A percentile compares a stretch with the other conserved stretches of the same genome.
phyloP scores from a whole-genome alignment of 345 rosid genomes.

The Trapa bicornis region DNA sequence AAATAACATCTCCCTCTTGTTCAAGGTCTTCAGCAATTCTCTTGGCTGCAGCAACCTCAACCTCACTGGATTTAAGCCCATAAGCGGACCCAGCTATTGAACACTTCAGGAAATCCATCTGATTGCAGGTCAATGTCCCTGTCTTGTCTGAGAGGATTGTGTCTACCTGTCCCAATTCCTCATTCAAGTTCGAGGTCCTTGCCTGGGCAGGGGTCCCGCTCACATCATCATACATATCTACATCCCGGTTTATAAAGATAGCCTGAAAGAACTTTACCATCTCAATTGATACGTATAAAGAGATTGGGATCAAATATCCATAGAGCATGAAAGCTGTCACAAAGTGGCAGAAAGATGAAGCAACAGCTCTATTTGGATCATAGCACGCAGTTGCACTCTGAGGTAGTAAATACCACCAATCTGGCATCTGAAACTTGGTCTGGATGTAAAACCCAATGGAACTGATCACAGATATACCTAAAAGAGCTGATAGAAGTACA shows the following conservation, averaged over 20 bases:
- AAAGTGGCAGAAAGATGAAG: conserved; percentile 68
- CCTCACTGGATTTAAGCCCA: conserved; percentile 72
- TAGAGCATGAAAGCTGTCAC: conserved; percentile 91
- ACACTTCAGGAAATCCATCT: conserved; percentile 97
- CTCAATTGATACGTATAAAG: conserved; percentile 92
- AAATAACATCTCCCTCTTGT: conserved; percentile 23
- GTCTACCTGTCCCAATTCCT: conserved; percentile 96
- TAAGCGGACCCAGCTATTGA: conserved; percentile 84
- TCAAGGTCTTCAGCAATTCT: conserved; percentile 81
- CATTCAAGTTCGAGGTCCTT: conserved; percentile 90
- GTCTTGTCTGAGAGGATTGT: conserved; percentile 97
- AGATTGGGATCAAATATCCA: conserved; percentile 92
- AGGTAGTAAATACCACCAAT: conserved; percentile 79
- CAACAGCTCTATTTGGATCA: conserved; percentile 43
- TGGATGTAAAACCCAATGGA: conserved; percentile 79
- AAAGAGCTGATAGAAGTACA: conserved; percentile 62
- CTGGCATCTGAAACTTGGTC: conserved; percentile 63
- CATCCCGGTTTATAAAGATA: conserved; percentile 74
- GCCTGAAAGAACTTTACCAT: conserved; percentile 97
- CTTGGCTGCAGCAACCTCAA: conserved; percentile 79
- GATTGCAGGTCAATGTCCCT: conserved; percentile 96
- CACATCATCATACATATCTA: conserved; percentile 79
- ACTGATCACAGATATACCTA: conserved; percentile 69
- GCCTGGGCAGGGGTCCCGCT: conserved; percentile 77
- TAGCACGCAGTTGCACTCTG: conserved; percentile 28